phyloP scores from a whole-genome alignment of 345 rosid species.

The Murraya paniculata region DNA sequence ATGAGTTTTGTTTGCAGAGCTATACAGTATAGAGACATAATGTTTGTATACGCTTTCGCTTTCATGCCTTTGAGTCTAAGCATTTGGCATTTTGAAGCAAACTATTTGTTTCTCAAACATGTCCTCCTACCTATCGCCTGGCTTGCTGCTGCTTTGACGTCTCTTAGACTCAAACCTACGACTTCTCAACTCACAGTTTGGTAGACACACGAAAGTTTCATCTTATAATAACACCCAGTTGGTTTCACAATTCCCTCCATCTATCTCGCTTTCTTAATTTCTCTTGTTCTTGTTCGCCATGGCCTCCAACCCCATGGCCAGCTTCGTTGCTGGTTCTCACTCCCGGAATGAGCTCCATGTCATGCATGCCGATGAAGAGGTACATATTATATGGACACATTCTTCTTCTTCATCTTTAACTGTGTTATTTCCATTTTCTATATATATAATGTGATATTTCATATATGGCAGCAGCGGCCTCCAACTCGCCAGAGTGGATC shows the following conservation, averaged over 20 bases:
- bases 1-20: too few relatives aligned
- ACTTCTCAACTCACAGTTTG: constrained; percentile 86
- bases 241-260: constrained; percentile 21
- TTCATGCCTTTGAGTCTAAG: not conserved
- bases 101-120: not conserved
- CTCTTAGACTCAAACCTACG: constrained; percentile 64
- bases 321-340: constrained; percentile 38
- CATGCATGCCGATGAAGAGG: constrained; percentile 35
- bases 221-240: not conserved
- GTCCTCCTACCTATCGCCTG: too few relatives aligned
- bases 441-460: not conserved
- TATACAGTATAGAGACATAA: too few relatives aligned
- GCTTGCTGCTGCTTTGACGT: constrained; percentile 28
- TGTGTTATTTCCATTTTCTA: not conserved
- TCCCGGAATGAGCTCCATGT: constrained; percentile 27
- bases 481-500: constrained; percentile 36
- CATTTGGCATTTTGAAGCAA: not conserved
- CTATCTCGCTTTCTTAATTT: constrained; percentile 18
- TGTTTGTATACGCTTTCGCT: too few relatives aligned
- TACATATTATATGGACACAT: not conserved
- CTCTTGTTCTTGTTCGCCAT: constrained; percentile 19
- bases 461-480: constrained; percentile 34
- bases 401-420: constrained; percentile 11
- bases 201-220: constrained; percentile 27
- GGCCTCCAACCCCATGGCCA: constrained; percentile 60